phyloP scores from a whole-genome alignment of 257 asterid species.

The Knoxia roxburghii region DNA sequence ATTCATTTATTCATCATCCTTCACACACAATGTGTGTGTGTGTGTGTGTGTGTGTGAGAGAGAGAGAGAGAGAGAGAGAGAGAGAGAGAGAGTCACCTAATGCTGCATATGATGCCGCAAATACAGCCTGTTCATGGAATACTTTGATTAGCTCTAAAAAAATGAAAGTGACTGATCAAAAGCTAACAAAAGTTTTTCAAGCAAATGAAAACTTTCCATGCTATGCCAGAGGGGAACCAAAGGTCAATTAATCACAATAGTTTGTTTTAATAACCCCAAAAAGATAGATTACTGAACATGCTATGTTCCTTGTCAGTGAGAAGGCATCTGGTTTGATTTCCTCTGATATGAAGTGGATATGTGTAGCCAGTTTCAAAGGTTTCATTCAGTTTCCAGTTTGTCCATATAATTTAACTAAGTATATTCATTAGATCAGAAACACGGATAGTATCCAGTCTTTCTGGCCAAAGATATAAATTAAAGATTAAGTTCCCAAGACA shows the following conservation, averaged over 20 bases:
- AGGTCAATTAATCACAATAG: background rate
- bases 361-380: background rate
- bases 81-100: conserved; percentile 36
- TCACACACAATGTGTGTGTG: no score
- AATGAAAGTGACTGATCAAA: background rate
- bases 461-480: background rate
- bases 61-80: background rate
- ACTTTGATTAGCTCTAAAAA: conserved; percentile 9
- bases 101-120: conserved; percentile 48
- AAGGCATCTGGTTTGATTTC: background rate
- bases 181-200: background rate
- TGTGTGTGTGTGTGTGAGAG: no score
- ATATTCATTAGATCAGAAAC: background rate
- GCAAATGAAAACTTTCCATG: background rate
- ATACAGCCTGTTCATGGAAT: conserved; percentile 43
- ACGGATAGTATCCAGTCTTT: background rate
- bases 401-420: background rate
- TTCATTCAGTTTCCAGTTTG: background rate
- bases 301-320: background rate
- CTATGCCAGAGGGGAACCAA: background rate
- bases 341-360: background rate
- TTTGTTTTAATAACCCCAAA: background rate
- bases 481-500: background rate
- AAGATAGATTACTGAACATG: background rate
- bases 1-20: background rate